phyloP scores from a whole-genome alignment of 306 rosid genomes.

The Malus fusca region DNA sequence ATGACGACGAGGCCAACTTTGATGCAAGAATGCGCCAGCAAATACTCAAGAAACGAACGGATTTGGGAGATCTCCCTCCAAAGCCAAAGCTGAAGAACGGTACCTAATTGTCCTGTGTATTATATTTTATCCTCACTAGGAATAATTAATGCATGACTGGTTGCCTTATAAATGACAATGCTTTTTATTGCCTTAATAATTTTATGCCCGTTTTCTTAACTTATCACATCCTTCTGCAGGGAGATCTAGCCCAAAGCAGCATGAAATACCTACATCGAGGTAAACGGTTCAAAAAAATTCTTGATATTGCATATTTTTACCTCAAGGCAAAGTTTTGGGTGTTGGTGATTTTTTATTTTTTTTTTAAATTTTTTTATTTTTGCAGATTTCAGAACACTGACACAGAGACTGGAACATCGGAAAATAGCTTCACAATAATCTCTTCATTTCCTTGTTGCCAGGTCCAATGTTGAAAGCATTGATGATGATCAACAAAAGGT shows the following conservation, averaged over 20 bases:
- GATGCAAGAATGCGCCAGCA: conserved; percentile 82
- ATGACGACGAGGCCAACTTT: conserved; percentile 58
- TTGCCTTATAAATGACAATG: conserved; percentile 6
- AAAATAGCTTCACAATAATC: background rate
- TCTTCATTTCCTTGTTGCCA: conserved; percentile 21
- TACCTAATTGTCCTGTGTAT: conserved; percentile 19
- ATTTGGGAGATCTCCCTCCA: conserved; percentile 59
- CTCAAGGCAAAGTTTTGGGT: background rate
- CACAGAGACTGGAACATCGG: background rate
- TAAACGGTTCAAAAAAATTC: conserved; percentile 4
- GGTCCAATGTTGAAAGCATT: conserved; percentile 36
- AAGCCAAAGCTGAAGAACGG: conserved; percentile 57
- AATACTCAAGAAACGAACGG: conserved; percentile 69
- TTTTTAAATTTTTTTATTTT: background rate
- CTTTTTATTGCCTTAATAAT: background rate
- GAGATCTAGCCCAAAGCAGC: conserved; percentile 41
- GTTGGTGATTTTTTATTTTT: background rate
- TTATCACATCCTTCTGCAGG: conserved; percentile 46
- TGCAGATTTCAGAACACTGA: background rate
- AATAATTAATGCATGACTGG: background rate
- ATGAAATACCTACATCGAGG: conserved; percentile 39
- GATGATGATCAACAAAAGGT: conserved; percentile 54
- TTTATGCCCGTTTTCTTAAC: background rate
- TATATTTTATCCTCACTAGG: background rate
- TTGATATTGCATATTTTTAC: background rate